These are phyloP conservation scores for Cutaneotrichosporon sp. DNA, from an alignment of 1,284 basidiomycete species.

Conservation along the genomic window DNA sequence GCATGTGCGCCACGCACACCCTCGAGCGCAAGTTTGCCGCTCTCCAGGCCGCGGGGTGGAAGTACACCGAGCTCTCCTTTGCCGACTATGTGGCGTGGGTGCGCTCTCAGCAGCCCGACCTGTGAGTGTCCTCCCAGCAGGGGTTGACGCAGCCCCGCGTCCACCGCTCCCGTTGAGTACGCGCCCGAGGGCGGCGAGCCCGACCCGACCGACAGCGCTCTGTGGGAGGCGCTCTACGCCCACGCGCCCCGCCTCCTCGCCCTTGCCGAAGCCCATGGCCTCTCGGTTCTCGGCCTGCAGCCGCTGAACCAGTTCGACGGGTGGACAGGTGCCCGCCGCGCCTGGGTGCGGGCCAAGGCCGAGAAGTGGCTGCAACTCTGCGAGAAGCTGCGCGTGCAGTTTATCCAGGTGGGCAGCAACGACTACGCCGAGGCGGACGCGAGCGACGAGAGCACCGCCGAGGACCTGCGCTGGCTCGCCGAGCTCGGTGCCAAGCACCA, in stretches of 20 bases:
- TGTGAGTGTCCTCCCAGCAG: conserved; percentile 17
- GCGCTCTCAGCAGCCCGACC: conserved; percentile 15
- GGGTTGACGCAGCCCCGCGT: conserved; percentile 11
- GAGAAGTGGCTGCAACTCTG: conserved; percentile 21
- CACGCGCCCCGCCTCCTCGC: conserved; percentile 10
- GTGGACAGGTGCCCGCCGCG: conserved; percentile 14
- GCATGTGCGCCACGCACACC: conserved; percentile 22
- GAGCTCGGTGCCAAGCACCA: conserved; percentile 18
- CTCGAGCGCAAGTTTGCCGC: conserved; percentile 29
- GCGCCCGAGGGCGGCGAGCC: conserved; percentile 23
- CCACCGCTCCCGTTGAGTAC: conserved; percentile 17
- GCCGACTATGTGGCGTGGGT: conserved; percentile 29
- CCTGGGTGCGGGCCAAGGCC: conserved; percentile 22
- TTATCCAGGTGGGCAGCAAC: conserved; percentile 28
- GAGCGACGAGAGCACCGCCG: conserved; percentile 13
- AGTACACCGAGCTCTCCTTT: conserved; percentile 22
- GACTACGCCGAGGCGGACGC: conserved; percentile 22
- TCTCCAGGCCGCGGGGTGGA: conserved; percentile 23
- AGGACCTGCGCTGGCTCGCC: conserved; percentile 27
- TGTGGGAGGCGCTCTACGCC: conserved; percentile 21
- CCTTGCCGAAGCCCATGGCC: conserved; percentile 10
- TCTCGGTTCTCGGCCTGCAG: conserved; percentile 20
- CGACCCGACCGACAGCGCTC: conserved; percentile 18
- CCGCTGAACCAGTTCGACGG: conserved; percentile 28
- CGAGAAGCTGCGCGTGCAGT: conserved; percentile 9